Conservation (phyloP, 1,284 basidiomycete genomes). For the Tylopilus orsonianus region DNA sequence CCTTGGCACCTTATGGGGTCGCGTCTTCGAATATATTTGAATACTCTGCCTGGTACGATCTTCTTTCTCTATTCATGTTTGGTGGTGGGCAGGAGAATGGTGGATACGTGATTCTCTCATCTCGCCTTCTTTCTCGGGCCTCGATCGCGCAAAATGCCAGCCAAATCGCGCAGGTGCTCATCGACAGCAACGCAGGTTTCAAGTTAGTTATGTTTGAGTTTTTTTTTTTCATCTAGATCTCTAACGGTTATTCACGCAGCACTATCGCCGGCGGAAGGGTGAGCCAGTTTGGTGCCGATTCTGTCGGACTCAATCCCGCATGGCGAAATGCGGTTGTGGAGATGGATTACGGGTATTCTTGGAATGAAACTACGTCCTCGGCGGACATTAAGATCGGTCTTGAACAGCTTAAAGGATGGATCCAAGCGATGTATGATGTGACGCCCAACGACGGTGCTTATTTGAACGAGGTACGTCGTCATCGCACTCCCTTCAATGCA, state of each 20-base stretch:
- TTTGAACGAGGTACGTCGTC: no score
- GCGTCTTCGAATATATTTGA: not conserved
- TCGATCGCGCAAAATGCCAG: constrained; percentile 30
- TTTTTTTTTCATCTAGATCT: not conserved
- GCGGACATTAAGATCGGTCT: constrained; percentile 27
- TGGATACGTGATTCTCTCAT: constrained; percentile 32
- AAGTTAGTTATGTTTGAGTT: constrained; percentile 3
- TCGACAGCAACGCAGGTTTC: constrained; percentile 12
- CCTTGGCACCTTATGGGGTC: constrained; percentile 4
- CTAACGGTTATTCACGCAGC: no score
- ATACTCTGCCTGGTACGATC: constrained; percentile 30
- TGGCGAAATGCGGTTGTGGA: no score
- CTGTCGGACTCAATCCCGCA: no score
- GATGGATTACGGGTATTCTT: no score
- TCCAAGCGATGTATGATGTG: not conserved
- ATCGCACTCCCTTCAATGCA: no score
- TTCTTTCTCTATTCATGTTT: constrained; percentile 15
- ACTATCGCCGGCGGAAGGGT: no score
- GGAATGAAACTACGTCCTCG: constrained; percentile 27
- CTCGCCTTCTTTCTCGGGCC: constrained; percentile 38
- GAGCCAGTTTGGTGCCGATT: no score
- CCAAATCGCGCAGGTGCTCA: constrained; percentile 30
- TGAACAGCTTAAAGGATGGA: no score
- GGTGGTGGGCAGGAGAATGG: constrained; percentile 7
- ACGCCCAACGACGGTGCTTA: constrained; percentile 35